Conservation (phyloP, 371 early-diverging fungal species). For the Mucor racemosus region DNA sequence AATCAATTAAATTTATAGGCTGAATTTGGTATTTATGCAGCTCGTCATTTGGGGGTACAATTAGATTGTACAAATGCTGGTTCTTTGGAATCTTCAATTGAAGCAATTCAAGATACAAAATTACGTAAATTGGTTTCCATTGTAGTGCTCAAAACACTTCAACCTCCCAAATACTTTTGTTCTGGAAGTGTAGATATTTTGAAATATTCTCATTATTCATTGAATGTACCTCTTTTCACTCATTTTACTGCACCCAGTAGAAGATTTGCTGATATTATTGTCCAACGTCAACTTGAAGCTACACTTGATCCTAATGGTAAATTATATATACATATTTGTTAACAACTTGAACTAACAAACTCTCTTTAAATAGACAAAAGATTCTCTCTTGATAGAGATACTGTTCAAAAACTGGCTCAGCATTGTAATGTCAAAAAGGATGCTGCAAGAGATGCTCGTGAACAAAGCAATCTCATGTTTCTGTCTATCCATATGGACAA, state of each 20-base stretch:
- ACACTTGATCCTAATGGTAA: slow-evolving; percentile 29
- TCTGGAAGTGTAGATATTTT: slow-evolving; percentile 74
- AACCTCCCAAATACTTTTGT: slow-evolving; percentile 88
- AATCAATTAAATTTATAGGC: slow-evolving; percentile 17
- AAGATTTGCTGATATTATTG: slow-evolving; percentile 94
- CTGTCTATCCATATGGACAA: slow-evolving; percentile 58
- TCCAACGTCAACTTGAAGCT: slow-evolving; percentile 78
- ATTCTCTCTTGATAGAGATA: slow-evolving; percentile 56
- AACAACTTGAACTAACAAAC: not conserved
- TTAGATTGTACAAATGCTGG: slow-evolving; percentile 54
- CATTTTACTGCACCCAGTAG: slow-evolving; percentile 95
- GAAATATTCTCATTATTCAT: slow-evolving; percentile 76
- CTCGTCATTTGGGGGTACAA: slow-evolving; percentile 52
- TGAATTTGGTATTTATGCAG: slow-evolving; percentile 51
- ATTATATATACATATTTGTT: not conserved
- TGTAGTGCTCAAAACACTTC: slow-evolving; percentile 74
- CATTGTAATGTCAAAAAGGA: slow-evolving; percentile 80
- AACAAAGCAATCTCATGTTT: slow-evolving; percentile 70
- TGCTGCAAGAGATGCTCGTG: slow-evolving; percentile 70
- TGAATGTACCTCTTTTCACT: slow-evolving; percentile 81
- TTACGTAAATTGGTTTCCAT: slow-evolving; percentile 61
- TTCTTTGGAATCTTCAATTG: slow-evolving; percentile 69
- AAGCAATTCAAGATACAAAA: slow-evolving; percentile 58
- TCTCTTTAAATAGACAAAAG: slow-evolving; percentile 41
- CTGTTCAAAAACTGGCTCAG: slow-evolving; percentile 60